Base-by-base conservation (phyloP, 768 basidiomycete species). In the Rhodocollybia butyracea region DNA sequence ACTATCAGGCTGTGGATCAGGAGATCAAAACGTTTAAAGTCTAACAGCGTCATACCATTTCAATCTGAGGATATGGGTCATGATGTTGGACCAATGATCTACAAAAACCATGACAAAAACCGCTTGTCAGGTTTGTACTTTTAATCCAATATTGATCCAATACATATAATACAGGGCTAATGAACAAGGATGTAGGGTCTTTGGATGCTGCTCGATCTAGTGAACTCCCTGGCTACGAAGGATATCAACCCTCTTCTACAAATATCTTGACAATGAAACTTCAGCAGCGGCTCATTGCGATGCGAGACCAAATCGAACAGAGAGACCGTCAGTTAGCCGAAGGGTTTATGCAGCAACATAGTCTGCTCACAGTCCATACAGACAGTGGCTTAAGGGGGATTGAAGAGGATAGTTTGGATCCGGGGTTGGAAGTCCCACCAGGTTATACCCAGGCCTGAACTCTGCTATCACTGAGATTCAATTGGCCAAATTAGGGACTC, bases 221-320 rank as follows among this genome's bases (percentile, higher is more conserved):
- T 45, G 43, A 22, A 27, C n/a, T n/a, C n/a, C n/a, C 21, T 7
- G 15, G 11, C 7, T 29, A 29, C 43, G n/a, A 24, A 45, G 30
- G 31, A 17, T 17, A 47, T 10, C 24, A 47, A 27, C 29, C 3
- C 12, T 19, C n/a, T 31, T 12, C 26, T n/a, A 10, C 41, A 17
- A 41, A 41, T n/a, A 12, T n/a, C 22, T 40, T 42, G 36, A 29
- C 51, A 5, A 29, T 53, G 27, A 53, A 53, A 24, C 51, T 53
- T 8, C 34, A 42, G 39, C 51, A 53, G 24, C 51, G 41, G 8
- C 41, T 53, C n/a, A 24, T n/a, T 27, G 24, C 42, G 6, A n/a
- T 53, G 26, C 51, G 27, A 22, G 41, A 36, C 7, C 26, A 43
- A 36, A 41, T 43, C 7, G 5, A 39, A 27, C 27, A 26, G 5